These are phyloP conservation scores for Coccomyxa sp. DNA, from an alignment of 139 green algal genomes.

Conservation along the genomic window DNA sequence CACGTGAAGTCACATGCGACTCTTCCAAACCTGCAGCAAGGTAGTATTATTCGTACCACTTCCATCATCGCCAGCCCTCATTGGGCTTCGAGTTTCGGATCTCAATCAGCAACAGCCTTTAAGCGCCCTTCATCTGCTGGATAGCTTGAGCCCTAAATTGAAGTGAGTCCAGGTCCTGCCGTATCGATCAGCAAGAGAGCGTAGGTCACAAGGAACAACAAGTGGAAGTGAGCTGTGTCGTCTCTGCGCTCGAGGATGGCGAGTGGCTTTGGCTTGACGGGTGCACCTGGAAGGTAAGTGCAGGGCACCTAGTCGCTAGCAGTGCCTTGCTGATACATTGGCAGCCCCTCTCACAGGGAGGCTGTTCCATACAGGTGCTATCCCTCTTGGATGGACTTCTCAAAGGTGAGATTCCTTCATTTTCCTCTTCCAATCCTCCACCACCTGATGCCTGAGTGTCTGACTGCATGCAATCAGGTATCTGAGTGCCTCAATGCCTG, in stretches of 20 bases:
- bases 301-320: not conserved
- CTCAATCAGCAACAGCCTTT: too few relatives aligned
- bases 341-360: not conserved
- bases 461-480: not conserved
- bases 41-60: too few relatives aligned
- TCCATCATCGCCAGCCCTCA: too few relatives aligned
- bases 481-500: not conserved
- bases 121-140: too few relatives aligned
- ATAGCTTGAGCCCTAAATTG: too few relatives aligned
- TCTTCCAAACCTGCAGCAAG: too few relatives aligned
- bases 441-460: not conserved
- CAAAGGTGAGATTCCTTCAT: constrained; percentile 22
- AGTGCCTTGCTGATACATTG: not conserved
- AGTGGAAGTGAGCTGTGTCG: not conserved
- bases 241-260: constrained; percentile 23
- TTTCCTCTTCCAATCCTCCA: not conserved
- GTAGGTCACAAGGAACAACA: not conserved
- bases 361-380: constrained; percentile 51
- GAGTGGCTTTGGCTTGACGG: constrained; percentile 47
- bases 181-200: too few relatives aligned
- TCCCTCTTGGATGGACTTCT: constrained; percentile 68
- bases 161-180: too few relatives aligned
- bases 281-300: constrained; percentile 41
- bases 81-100: too few relatives aligned
- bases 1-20: too few relatives aligned